These are phyloP conservation scores for Corylus americana DNA, from an alignment of 306 rosid genomes.

Conservation along the genomic window DNA sequence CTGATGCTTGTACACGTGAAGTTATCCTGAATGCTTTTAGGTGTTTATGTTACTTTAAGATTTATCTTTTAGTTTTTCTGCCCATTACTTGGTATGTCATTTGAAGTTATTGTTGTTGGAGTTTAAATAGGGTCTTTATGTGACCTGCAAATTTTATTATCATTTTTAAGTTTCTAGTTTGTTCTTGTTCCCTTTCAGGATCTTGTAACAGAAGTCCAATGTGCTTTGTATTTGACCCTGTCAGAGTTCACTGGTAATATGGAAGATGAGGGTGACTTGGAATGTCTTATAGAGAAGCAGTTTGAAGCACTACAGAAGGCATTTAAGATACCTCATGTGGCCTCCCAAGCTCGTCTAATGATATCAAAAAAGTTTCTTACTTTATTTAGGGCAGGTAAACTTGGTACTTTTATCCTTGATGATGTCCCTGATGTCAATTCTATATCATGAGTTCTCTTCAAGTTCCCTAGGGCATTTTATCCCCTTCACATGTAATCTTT, in stretches of 20 bases:
- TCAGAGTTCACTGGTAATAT: constrained; percentile 40
- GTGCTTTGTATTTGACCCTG: constrained; percentile 46
- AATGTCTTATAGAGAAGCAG: constrained; percentile 65
- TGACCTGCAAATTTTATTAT: constrained; percentile 1
- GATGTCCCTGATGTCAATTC: constrained; percentile 58
- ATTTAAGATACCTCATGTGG: constrained; percentile 64
- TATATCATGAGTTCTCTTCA: constrained; percentile 19
- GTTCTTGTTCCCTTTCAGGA: constrained; percentile 41
- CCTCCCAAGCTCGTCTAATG: constrained; percentile 82
- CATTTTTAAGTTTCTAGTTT: neutral
- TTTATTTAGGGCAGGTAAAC: constrained; percentile 76
- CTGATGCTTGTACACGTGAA: neutral
- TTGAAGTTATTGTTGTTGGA: constrained; percentile 2
- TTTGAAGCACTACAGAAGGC: constrained; percentile 79
- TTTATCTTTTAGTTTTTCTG: neutral
- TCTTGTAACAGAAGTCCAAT: constrained; percentile 67
- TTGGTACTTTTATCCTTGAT: constrained; percentile 87
- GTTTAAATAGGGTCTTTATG: neutral
- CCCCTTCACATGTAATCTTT: neutral
- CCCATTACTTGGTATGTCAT: neutral
- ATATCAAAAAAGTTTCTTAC: constrained; percentile 84
- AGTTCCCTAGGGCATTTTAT: neutral
- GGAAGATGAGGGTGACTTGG: constrained; percentile 46
- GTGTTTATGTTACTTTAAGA: neutral
- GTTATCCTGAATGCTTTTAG: neutral